Conservation (phyloP, 2,329 filamentous ascomycete species). For the Aspergillus ibericus region DNA sequence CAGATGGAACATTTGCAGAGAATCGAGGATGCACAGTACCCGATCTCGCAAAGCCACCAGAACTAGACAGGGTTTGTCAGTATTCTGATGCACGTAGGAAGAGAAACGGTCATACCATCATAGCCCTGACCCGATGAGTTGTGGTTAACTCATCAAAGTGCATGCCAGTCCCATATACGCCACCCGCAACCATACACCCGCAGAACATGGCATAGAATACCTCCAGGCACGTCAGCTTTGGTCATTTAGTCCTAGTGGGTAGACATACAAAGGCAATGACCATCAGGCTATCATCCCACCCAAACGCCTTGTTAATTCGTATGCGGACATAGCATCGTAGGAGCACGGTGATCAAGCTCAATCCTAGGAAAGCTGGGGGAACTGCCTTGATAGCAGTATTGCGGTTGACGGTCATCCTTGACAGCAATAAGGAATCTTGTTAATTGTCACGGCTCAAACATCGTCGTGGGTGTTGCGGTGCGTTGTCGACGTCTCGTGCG, state of each 20-base stretch:
- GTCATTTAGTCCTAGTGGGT: no score
- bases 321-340: conserved; percentile 31
- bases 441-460: no score
- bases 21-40: conserved; percentile 51
- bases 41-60: conserved; percentile 56
- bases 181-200: conserved; percentile 25
- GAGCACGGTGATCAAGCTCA: conserved; percentile 22
- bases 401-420: background rate
- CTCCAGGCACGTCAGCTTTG: background rate
- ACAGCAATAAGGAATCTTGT: no score
- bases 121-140: conserved; percentile 20
- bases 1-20: conserved; percentile 53
- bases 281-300: conserved; percentile 32
- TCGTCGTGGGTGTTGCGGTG: no score
- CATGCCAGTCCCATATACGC: conserved; percentile 29
- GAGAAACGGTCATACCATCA: conserved; percentile 15
- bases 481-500: no score
- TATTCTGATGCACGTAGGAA: background rate
- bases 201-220: conserved; percentile 26
- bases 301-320: conserved; percentile 27
- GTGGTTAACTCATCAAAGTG: conserved; percentile 18
- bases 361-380: conserved; percentile 22
- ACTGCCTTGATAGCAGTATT: background rate
- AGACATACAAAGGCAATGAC: conserved; percentile 24
- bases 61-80: conserved; percentile 14